Evolutionary conservation across 75 land plant species (phyloP), one percentile per base, ranked within the genome.

Genomic region (Adiantum capillusveneris): DNA sequence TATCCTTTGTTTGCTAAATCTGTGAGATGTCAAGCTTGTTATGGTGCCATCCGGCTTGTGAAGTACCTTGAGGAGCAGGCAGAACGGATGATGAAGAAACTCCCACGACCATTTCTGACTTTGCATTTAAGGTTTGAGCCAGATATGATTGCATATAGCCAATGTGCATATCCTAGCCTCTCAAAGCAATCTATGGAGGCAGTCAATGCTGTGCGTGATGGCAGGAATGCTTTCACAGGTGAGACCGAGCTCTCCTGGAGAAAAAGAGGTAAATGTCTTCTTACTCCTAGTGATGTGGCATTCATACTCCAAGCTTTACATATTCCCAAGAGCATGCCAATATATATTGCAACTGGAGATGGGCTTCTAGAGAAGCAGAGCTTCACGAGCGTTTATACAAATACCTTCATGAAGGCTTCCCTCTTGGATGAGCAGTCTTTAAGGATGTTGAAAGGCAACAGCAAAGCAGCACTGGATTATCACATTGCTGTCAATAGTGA

Each of bases 71-170:
- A 87, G 65, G 48, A 63, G 30, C 77, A 76, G 63, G 88, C 68
- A 21, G 20, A 36, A 17, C 68, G 61, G 61, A 77, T 91, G 18
- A 62, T 91, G 9, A 41, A 65, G n/a, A 70, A 77, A 26, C 78
- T 87, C 37, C 97, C 97, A 3, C 80, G 86, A 39, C 88, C 97
- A 16, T 84, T 91, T 64, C 59, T 91, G 25, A 80, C 97, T 0
- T 81, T 91, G 25, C 97, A 91, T 45, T 76, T 91, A 44, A 65
- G 93, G 28, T 91, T 91, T 63, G 97, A 91, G 63, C 97, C 97
- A 6, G 97, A 91, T 63, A 91, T 91, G 97, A 82, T 87, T 9
- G 93, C 88, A 17, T 91, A 84, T 75, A 91, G 92, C 52, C 84
- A 83, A 25, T 91, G 97, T 44, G 58, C 63, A 18, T 91, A 91